Conservation (phyloP, 2,329 filamentous ascomycete genomes). For the Fusarium vanettenii region DNA sequence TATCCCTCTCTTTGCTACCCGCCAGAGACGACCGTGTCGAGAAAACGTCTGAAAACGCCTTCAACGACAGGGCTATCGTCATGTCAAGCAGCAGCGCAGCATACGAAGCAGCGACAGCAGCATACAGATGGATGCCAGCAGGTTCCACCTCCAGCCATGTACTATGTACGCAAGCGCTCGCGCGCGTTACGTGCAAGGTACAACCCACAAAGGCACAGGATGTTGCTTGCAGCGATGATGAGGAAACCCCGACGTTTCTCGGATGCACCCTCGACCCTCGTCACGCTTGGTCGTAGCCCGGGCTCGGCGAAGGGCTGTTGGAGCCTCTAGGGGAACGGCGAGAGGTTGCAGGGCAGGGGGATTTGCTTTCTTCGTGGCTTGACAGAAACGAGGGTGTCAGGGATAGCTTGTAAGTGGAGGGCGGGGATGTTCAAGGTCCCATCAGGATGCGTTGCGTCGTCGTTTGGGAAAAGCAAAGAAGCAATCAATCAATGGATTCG, state of each 20-base stretch:
- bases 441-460: conserved; percentile 13
- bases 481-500: conserved; percentile 8
- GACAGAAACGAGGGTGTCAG: conserved; percentile 12
- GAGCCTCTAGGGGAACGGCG: not conserved
- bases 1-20: not conserved
- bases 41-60: conserved; percentile 4
- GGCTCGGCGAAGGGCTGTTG: conserved; percentile 8
- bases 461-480: conserved; percentile 36
- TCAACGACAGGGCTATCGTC: conserved; percentile 16
- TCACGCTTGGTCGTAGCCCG: not conserved
- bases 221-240: conserved; percentile 28
- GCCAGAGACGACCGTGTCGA: conserved; percentile 7
- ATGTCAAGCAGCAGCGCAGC: conserved; percentile 4
- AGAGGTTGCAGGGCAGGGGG: conserved; percentile 17
- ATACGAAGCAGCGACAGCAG: not conserved
- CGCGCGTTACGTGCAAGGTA: conserved; percentile 28
- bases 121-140: conserved; percentile 1
- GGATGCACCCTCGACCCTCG: conserved; percentile 16
- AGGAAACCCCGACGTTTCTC: conserved; percentile 33
- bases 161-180: conserved; percentile 8
- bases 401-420: conserved; percentile 4
- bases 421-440: conserved; percentile 16
- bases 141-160: conserved; percentile 10
- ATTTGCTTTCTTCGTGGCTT: conserved; percentile 12
- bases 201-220: conserved; percentile 20